Conservation (phyloP, 2,329 filamentous ascomycete species). For the Cladorrhinum sp. region DNA sequence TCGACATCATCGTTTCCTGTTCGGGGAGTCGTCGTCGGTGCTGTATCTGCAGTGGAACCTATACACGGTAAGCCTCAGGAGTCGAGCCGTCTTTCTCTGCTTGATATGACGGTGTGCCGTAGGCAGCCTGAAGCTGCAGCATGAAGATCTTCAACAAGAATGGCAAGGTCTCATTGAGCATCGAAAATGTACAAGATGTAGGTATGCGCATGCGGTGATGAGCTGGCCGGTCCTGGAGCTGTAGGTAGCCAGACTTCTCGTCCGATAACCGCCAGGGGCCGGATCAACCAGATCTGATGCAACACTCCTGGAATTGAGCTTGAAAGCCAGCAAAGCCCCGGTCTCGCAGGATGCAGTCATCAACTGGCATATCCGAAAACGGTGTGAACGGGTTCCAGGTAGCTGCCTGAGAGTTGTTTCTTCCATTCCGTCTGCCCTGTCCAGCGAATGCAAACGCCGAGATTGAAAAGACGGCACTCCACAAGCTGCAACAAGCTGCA, state of each 20-base stretch:
- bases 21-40: neutral
- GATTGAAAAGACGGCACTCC: neutral
- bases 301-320: too few relatives aligned
- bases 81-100: neutral
- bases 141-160: neutral
- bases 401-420: neutral
- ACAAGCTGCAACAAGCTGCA: neutral
- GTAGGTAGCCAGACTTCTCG: too few relatives aligned
- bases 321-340: too few relatives aligned
- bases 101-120: neutral
- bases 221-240: neutral
- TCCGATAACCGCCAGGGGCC: too few relatives aligned
- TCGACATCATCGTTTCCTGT: neutral
- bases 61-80: neutral
- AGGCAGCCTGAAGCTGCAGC: neutral
- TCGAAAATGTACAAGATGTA: neutral
- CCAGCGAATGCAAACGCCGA: too few relatives aligned
- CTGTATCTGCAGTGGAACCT: neutral
- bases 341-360: too few relatives aligned
- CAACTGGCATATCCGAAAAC: too few relatives aligned
- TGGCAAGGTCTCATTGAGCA: neutral
- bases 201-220: neutral
- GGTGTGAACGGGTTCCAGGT: neutral
- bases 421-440: too few relatives aligned
- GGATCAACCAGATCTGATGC: neutral